Base-by-base conservation (phyloP, 2,329 filamentous ascomycete genomes). In the Stagonosporopsis chrysanthemi region DNA sequence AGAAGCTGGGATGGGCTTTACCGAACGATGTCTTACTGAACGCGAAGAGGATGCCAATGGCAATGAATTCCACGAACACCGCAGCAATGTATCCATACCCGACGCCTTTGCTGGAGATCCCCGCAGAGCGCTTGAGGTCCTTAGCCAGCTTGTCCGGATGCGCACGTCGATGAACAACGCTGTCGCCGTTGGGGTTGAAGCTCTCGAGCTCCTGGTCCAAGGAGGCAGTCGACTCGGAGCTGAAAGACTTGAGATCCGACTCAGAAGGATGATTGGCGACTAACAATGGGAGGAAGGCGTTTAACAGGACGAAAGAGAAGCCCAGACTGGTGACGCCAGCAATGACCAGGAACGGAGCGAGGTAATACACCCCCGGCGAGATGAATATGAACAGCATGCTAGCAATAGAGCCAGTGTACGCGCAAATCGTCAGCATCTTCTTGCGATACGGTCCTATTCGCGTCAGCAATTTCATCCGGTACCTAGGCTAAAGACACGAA, bases 241-340 rank as follows among this genome's bases (percentile, higher is more conserved):
- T 51, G 15, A 49, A 23, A 0, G 50, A 17, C 39, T 65, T 66
- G 3, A 45, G 28, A 1, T 50, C 36, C 1, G 67, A 47, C 8
- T 53, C 58, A n/a, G 71, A 57, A 3, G 90, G 89, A 72, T 97
- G 90, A 66, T 96, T 88, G 39, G 92, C 85, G 44, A 97, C 92
- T 12, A 97, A 82, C 2, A 97, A 82, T 0, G 94, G 94, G 22
- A 98, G 80, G 67, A 96, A 97, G 0, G 92, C 95, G 78, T 98
- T 98, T 23, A 97, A 81, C n/a, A 98, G 81, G 2, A 97, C 93
- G 74, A 97, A 97, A 0, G 92, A 96, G n/a, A 91, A 92, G 17
- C 94, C 94, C 65, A 97, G 92, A 36, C 91, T 92, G 1, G 91
- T 93, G 70, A 97, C 96, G 39, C 91, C 90, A 38, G 97, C 80